Evolutionary conservation across 768 basidiomycete genomes (phyloP), one percentile per base, ranked within the genome.

Genomic region (Russula emetica): DNA sequence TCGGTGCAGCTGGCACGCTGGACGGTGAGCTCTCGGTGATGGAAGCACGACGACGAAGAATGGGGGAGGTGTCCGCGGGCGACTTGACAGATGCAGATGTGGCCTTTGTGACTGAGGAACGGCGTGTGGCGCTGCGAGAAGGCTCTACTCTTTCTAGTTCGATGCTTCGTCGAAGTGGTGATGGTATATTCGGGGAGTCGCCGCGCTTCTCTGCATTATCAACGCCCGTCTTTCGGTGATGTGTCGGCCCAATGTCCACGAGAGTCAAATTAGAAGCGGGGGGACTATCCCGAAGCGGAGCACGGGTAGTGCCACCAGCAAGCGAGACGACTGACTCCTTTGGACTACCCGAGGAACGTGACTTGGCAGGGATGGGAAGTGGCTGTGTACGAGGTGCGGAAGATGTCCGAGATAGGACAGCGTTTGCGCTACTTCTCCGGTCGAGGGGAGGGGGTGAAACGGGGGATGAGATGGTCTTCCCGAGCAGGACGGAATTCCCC

Each of bases 121-220:
- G 80, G 60, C 76, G 77, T 26, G 81, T 76, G 47, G 77, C 74
- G 55, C 81, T 82, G 55, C 82, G 80, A 22, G 81, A 79, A 34
- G 80, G 71, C 36, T 77, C 63, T 26, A 80, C 74, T 22, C 75
- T 73, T 14, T 83, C 85, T 40, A 87, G 75, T 62, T 90, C 87
- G 44, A 79, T 66, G 57, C 80, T 75, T 74, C 82, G 87, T 24
- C 85, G 83, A 66, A 77, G 78, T 0, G 88, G 85, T 13, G 87
- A 86, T 7, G 85, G 78, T n/a, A 71, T 70, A 66, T 85, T 81
- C 1, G 82, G 76, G 9, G 82, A 83, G 34, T 84, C 82, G 28
- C 81, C 76, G 22, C 77, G 80, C 66, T 78, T 83, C 52, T 87
- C 85, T 52, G 73, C 67, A 57, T 69, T 76, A 72, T 69, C 62